These are phyloP conservation scores for Blastobotrys parvus DNA, from an alignment of 805 yeast species.

Conservation along the genomic window DNA sequence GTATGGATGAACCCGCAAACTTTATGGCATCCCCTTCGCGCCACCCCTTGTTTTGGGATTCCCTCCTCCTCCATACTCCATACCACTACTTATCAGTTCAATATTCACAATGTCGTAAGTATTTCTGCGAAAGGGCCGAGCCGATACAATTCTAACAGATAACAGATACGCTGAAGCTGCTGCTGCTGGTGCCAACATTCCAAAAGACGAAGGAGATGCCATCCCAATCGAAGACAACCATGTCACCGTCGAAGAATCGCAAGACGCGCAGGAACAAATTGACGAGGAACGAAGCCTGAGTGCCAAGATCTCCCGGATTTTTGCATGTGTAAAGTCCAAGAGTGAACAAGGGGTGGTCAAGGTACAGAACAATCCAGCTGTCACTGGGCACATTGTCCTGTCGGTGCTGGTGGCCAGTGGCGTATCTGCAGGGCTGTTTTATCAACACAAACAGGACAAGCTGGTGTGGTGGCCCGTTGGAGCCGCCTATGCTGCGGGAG, in stretches of 20 bases:
- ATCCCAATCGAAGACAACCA: constrained; percentile 6
- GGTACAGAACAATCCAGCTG: constrained; percentile 15
- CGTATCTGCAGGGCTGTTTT: constrained; percentile 12
- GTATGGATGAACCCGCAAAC: no score
- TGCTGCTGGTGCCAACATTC: constrained; percentile 3
- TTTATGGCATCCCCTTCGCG: no score
- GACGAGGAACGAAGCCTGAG: background rate
- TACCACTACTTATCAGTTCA: no score
- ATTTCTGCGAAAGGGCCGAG: background rate
- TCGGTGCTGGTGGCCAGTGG: constrained; percentile 14
- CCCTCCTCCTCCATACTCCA: no score
- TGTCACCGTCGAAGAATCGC: background rate
- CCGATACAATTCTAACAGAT: background rate
- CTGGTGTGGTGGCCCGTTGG: constrained; percentile 10
- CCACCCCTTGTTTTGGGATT: no score
- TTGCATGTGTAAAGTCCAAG: background rate
- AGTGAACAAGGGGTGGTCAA: background rate
- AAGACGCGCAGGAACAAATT: background rate
- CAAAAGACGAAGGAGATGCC: constrained; percentile 1
- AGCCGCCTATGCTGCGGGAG: constrained; percentile 1
- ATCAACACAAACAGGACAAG: constrained; percentile 14
- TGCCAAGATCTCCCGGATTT: background rate
- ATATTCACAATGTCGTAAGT: constrained; percentile 1
- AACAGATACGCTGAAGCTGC: constrained; percentile 11
- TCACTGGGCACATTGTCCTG: constrained; percentile 14